A percentile compares a stretch with the other conserved stretches of the same genome.
These are phyloP conservation scores for Xerocomus minutiporus DNA, from an alignment of 1,284 basidiomycete genomes.

Conservation along the genomic window DNA sequence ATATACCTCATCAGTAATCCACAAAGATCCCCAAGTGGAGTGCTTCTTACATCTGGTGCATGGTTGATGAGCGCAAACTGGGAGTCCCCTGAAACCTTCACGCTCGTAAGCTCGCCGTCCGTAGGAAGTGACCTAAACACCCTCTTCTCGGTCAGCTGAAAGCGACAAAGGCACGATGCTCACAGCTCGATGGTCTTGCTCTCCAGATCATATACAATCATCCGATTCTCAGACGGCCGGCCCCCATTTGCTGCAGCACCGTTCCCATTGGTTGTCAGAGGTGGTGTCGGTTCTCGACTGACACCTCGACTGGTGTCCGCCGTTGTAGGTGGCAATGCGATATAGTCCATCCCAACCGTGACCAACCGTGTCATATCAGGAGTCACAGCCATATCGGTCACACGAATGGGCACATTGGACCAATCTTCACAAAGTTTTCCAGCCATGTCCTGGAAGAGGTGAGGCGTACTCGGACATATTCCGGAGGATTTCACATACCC, in stretches of 20 bases:
- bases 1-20: conserved; percentile 12
- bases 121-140: conserved; percentile 56
- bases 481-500: conserved; percentile 53
- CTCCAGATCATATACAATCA: conserved; percentile 73
- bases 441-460: conserved; percentile 55
- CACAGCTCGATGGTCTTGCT: conserved; percentile 62
- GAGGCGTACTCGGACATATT: conserved; percentile 11
- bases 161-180: conserved; percentile 31
- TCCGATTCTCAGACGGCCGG: conserved; percentile 51
- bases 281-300: conserved; percentile 37
- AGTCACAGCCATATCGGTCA: conserved; percentile 84
- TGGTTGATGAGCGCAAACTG: conserved; percentile 85
- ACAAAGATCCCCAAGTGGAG: conserved; percentile 4
- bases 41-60: conserved; percentile 69
- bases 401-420: conserved; percentile 73
- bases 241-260: conserved; percentile 34
- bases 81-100: conserved; percentile 85
- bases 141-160: conserved; percentile 15
- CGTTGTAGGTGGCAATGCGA: conserved; percentile 27
- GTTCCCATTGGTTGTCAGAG: conserved; percentile 36
- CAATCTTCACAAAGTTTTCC: conserved; percentile 71
- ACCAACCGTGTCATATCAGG: conserved; percentile 83
- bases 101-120: conserved; percentile 80
- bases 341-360: conserved; percentile 69
- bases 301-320: conserved; percentile 29